Evolutionary conservation across 495 filamentous ascomycete genomes (phyloP).

Genomic region (Penicillium lagena): DNA sequence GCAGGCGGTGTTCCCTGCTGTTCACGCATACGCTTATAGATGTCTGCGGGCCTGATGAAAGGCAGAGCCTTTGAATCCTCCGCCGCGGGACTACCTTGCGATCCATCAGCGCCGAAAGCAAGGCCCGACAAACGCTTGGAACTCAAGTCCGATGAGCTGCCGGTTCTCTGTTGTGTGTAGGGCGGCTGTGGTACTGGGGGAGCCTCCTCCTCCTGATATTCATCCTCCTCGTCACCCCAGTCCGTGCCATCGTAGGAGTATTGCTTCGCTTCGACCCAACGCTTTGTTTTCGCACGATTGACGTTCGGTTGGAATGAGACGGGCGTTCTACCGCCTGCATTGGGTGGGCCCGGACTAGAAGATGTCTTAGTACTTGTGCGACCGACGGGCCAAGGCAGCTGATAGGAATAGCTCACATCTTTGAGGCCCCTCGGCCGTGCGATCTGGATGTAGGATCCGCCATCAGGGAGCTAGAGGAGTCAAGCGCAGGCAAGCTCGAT

Average conservation of each 20-base stretch:
- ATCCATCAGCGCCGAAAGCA: slow-evolving; percentile 10
- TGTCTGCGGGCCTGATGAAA: slow-evolving; percentile 71
- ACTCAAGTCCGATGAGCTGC: slow-evolving; percentile 19
- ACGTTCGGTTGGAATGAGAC: slow-evolving; percentile 72
- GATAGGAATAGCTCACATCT: slow-evolving; percentile 12
- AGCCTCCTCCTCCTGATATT: slow-evolving; percentile 48
- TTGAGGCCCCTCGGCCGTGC: slow-evolving; percentile 20
- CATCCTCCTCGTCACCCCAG: slow-evolving; percentile 84
- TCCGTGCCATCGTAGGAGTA: slow-evolving; percentile 89
- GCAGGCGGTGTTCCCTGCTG: slow-evolving; percentile 48
- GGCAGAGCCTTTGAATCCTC: slow-evolving; percentile 44
- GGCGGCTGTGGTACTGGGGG: slow-evolving; percentile 39
- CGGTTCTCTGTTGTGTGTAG: slow-evolving; percentile 28
- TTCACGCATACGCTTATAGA: slow-evolving; percentile 68
- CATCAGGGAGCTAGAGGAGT: slow-evolving; percentile 10
- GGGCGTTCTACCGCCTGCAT: slow-evolving; percentile 29
- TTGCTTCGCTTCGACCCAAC: slow-evolving; percentile 89
- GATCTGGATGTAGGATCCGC: slow-evolving; percentile 13
- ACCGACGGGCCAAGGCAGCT: not conserved
- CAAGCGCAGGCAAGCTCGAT: slow-evolving; percentile 1
- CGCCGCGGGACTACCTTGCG: slow-evolving; percentile 9
- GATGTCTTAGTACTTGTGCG: slow-evolving; percentile 11
- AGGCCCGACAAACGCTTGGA: slow-evolving; percentile 12
- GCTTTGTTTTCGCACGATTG: slow-evolving; percentile 83
- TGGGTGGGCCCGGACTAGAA: slow-evolving; percentile 13